Conservation (phyloP, 2,329 filamentous ascomycete species). For the Nannizziopsis barbatae region DNA sequence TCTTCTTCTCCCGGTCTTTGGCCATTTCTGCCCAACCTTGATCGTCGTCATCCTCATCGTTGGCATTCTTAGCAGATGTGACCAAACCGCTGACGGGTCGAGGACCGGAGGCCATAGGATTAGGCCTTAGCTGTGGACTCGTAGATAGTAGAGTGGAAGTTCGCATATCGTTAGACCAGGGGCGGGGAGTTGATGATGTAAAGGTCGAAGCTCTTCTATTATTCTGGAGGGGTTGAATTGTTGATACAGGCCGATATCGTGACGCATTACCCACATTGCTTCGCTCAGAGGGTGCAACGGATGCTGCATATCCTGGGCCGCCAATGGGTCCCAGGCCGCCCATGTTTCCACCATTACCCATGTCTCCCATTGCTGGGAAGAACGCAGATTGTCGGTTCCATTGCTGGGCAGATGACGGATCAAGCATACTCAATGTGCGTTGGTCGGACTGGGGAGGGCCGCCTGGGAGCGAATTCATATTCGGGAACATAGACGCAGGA, state of each 20-base stretch:
- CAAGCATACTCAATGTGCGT: constrained; percentile 76
- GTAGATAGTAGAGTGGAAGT: constrained; percentile 18
- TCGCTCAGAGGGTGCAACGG: constrained; percentile 88
- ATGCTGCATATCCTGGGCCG: constrained; percentile 57
- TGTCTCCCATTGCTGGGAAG: constrained; percentile 21
- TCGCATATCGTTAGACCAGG: constrained; percentile 30
- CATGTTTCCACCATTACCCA: constrained; percentile 17
- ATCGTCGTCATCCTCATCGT: constrained; percentile 38
- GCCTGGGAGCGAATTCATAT: constrained; percentile 18
- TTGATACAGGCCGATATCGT: constrained; percentile 81
- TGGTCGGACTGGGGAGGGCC: constrained; percentile 31
- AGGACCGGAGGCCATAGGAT: constrained; percentile 18
- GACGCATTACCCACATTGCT: constrained; percentile 86
- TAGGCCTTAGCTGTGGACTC: constrained; percentile 10
- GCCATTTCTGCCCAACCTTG: constrained; percentile 43
- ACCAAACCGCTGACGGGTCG: constrained; percentile 14
- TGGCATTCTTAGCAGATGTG: constrained; percentile 15
- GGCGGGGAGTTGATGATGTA: constrained; percentile 25
- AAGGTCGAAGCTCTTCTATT: constrained; percentile 24
- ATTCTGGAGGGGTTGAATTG: constrained; percentile 37
- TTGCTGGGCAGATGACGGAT: constrained; percentile 40
- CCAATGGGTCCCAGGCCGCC: constrained; percentile 6
- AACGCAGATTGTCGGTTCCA: constrained; percentile 29
- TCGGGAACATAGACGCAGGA: constrained; percentile 40
- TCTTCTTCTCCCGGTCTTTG: constrained; percentile 40